Conservation (phyloP, 805 yeast species). For the Monosporozyma aerobia region DNA sequence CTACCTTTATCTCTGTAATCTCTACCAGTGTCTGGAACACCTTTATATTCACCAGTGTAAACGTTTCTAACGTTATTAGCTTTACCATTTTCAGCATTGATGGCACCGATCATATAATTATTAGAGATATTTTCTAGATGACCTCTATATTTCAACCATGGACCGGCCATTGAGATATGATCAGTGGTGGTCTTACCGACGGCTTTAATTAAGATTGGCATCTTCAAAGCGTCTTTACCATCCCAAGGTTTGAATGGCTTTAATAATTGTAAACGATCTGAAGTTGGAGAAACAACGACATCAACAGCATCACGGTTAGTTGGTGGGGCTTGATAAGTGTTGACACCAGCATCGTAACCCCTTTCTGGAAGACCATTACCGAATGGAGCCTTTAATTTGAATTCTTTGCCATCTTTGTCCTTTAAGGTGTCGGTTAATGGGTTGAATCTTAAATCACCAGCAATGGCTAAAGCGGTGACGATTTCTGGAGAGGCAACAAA, state of each 20-base stretch:
- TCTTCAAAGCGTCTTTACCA: slow-evolving; percentile 80
- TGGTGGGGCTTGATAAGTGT: slow-evolving; percentile 98
- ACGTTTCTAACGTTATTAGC: slow-evolving; percentile 86
- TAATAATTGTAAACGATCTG: slow-evolving; percentile 92
- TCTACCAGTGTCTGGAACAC: slow-evolving; percentile 95
- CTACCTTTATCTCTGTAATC: slow-evolving; percentile 89
- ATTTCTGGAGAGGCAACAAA: slow-evolving; percentile 96
- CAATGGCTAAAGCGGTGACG: slow-evolving; percentile 88
- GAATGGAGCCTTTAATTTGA: slow-evolving; percentile 75
- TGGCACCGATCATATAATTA: slow-evolving; percentile 99
- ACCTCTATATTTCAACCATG: slow-evolving; percentile 99
- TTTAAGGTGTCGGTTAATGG: slow-evolving; percentile 85
- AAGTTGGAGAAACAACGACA: slow-evolving; percentile 75
- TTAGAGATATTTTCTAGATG: slow-evolving; percentile 97
- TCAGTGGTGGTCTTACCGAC: slow-evolving; percentile 98
- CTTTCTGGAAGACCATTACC: slow-evolving; percentile 84
- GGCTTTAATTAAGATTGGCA: slow-evolving; percentile 94
- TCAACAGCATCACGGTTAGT: slow-evolving; percentile 63
- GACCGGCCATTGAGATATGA: slow-evolving; percentile 99
- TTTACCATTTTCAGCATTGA: slow-evolving; percentile 90
- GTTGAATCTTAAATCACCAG: slow-evolving; percentile 95
- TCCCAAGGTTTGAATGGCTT: slow-evolving; percentile 94
- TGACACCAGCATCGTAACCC: slow-evolving; percentile 89
- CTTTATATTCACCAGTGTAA: slow-evolving; percentile 83
- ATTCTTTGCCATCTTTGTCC: slow-evolving; percentile 83